Percentiles rank a stretch among this genome's conserved stretches.
phyloP scores from a whole-genome alignment of 371 early-diverging fungal species.

The Furculomyces boomerangus region DNA sequence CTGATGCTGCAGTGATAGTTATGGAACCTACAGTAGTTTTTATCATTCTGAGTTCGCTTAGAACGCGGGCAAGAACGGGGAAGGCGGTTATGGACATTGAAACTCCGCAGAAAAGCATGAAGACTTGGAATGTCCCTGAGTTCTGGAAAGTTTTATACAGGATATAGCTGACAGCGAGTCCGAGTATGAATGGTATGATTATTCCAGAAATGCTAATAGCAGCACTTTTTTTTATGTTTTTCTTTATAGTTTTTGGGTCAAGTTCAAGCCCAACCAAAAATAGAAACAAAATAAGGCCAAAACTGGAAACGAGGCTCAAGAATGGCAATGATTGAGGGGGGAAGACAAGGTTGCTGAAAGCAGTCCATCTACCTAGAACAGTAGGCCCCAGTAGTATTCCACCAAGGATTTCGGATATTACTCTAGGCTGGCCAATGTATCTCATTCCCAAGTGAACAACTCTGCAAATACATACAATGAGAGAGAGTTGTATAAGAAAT shows the following conservation, averaged over 20 bases:
- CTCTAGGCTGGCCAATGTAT: conserved; percentile 44
- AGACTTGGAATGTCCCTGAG: conserved; percentile 39
- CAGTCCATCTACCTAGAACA: conserved; percentile 49
- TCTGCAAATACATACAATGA: conserved; percentile 48
- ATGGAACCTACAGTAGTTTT: conserved; percentile 62
- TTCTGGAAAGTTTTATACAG: conserved; percentile 31
- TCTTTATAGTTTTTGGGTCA: conserved; percentile 27
- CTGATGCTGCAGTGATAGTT: conserved; percentile 68
- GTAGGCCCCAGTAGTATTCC: conserved; percentile 65
- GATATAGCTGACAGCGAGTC: conserved; percentile 45
- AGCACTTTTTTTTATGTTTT: conserved; percentile 19
- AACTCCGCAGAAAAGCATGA: conserved; percentile 65
- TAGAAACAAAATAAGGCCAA: conserved; percentile 78
- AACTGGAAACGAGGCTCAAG: conserved; percentile 57
- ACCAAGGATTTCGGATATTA: conserved; percentile 60
- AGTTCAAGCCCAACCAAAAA: conserved; percentile 78
- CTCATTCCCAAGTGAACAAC: conserved; percentile 34
- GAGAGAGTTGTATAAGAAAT: conserved; percentile 30
- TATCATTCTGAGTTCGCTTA: conserved; percentile 67
- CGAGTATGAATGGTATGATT: conserved; percentile 54
- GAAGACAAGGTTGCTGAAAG: conserved; percentile 40
- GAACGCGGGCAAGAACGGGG: conserved; percentile 81
- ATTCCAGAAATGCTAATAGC: conserved; percentile 51
- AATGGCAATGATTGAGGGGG: conserved; percentile 38
- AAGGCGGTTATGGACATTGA: conserved; percentile 88